phyloP scores from a whole-genome alignment of 257 asterid genomes.

The Solanum phureja region DNA sequence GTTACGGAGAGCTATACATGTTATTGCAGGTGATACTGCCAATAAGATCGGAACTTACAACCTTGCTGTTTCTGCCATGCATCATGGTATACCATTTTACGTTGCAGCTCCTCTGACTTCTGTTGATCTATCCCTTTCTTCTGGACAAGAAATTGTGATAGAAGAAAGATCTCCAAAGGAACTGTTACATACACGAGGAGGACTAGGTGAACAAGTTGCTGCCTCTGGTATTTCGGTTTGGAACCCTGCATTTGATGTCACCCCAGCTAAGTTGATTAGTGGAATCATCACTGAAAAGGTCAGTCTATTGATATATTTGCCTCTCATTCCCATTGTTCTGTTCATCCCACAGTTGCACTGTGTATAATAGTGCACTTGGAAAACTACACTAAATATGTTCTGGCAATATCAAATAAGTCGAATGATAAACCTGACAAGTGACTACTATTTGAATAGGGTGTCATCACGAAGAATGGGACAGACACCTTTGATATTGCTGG shows the following conservation, averaged over 20 bases:
- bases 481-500: conserved; percentile 55
- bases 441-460: conserved; percentile 43
- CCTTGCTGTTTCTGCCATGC: conserved; percentile 74
- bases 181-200: conserved; percentile 65
- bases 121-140: conserved; percentile 56
- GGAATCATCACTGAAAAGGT: conserved; percentile 91
- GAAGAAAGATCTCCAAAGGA: conserved; percentile 93
- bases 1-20: background rate
- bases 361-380: background rate
- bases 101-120: conserved; percentile 97
- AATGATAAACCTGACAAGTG: background rate
- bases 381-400: background rate
- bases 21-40: conserved; percentile 80
- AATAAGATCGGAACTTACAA: conserved; percentile 97
- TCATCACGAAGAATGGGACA: conserved; percentile 48
- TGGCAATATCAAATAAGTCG: background rate
- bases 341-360: background rate
- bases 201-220: conserved; percentile 89
- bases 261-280: conserved; percentile 69
- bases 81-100: conserved; percentile 74
- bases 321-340: conserved; percentile 6
- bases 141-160: conserved; percentile 73
- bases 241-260: conserved; percentile 97
- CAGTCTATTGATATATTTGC: conserved; percentile 3
- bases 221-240: conserved; percentile 92